A percentile compares a stretch with the other conserved stretches of the same genome.
Conservation (phyloP, 139 green algal genomes). For the Astrephomene gubernaculifera region DNA sequence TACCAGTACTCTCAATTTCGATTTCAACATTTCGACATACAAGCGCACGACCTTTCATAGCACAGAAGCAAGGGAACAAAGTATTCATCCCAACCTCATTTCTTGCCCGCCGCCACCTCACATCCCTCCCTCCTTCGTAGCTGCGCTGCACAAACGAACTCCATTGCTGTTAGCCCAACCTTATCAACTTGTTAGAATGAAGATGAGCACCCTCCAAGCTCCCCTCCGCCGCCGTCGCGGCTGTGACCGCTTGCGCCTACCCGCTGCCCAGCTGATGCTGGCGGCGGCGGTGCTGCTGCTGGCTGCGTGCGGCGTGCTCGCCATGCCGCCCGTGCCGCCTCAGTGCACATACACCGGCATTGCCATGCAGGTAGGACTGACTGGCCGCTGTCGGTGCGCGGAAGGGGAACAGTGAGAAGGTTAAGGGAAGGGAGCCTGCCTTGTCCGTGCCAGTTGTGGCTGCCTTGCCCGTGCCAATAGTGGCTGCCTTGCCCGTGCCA, state of each 20-base stretch:
- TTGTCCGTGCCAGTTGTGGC: neutral
- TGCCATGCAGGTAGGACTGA: neutral
- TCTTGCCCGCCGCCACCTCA: too few species aligned
- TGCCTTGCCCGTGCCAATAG: neutral
- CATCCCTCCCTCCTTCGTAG: too few species aligned
- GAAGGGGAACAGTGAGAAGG: neutral
- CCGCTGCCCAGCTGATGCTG: neutral
- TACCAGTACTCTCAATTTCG: too few species aligned
- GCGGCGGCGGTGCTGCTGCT: neutral
- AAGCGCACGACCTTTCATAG: too few species aligned
- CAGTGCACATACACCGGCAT: constrained; percentile 17
- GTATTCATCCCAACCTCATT: too few species aligned
- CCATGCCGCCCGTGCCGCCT: neutral
- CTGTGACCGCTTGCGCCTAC: neutral
- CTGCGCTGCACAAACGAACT: too few species aligned
- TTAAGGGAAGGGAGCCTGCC: too few species aligned
- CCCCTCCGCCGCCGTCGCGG: neutral
- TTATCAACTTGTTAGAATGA: neutral
- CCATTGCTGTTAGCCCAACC: neutral
- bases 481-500: neutral
- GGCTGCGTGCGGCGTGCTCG: neutral
- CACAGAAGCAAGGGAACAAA: too few species aligned
- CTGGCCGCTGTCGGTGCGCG: neutral
- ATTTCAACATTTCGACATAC: too few species aligned
- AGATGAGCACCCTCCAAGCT: neutral